Evolutionary conservation across 108 stramenopile species (phyloP).

Genomic region (Conticribra weissflogii): DNA sequence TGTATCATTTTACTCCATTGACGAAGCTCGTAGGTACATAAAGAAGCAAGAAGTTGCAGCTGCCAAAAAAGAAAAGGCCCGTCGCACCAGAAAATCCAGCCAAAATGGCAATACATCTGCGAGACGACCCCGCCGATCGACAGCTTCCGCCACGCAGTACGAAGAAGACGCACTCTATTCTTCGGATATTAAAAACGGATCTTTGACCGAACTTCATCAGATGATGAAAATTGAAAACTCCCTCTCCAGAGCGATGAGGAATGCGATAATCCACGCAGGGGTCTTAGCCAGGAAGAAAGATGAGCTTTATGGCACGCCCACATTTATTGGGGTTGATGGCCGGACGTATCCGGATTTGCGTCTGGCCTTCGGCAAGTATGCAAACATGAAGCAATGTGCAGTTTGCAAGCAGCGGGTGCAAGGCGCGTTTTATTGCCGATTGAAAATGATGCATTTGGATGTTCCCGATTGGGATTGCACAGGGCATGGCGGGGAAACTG

Average conservation of each 20-base stretch:
- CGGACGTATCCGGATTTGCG: constrained; percentile 28
- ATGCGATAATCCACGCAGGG: constrained; percentile 31
- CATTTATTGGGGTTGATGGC: constrained; percentile 29
- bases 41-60: not conserved
- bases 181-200: not conserved
- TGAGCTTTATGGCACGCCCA: not conserved
- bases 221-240: constrained; percentile 29
- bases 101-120: too few relatives aligned
- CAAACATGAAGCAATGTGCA: constrained; percentile 28
- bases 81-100: not conserved
- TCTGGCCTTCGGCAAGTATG: constrained; percentile 28
- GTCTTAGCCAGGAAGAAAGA: constrained; percentile 16
- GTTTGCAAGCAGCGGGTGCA: constrained; percentile 37
- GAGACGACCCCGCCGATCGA: too few relatives aligned
- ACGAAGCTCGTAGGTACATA: not conserved
- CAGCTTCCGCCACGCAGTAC: too few relatives aligned
- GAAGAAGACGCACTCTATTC: too few relatives aligned
- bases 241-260: constrained; percentile 25
- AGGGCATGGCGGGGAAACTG: constrained; percentile 2
- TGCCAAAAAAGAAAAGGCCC: not conserved
- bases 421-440: constrained; percentile 33
- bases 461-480: constrained; percentile 28
- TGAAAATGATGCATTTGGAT: constrained; percentile 33
- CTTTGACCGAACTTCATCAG: constrained; percentile 14
- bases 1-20: not conserved